These are phyloP conservation scores for Heliosperma pusillum DNA, from an alignment of 148 eudicot species.

Conservation along the genomic window DNA sequence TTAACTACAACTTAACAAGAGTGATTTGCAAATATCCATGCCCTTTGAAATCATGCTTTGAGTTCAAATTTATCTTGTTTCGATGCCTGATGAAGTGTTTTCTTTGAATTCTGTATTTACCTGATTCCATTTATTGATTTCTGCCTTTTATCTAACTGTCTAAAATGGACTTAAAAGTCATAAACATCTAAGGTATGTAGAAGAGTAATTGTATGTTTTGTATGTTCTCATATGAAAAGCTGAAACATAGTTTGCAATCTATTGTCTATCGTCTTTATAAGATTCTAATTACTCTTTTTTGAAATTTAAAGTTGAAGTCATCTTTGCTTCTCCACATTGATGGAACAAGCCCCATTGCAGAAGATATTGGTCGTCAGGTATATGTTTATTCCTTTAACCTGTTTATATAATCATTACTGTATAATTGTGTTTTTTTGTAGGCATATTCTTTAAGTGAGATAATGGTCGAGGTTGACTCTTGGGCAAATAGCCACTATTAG, in stretches of 20 bases:
- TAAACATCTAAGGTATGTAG: background rate
- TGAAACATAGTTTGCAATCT: background rate
- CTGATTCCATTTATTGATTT: slow-evolving; percentile 1
- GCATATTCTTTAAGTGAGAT: background rate
- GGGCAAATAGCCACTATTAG: background rate
- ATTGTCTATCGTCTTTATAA: background rate
- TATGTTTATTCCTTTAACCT: background rate
- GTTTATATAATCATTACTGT: background rate
- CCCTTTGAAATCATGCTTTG: background rate
- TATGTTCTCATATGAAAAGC: background rate
- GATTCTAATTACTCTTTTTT: slow-evolving; percentile 1
- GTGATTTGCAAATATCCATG: background rate
- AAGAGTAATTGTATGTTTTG: background rate
- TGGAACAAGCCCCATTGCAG: slow-evolving; percentile 89
- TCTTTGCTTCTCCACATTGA: slow-evolving; percentile 83
- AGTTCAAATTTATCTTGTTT: background rate
- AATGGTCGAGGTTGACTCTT: background rate
- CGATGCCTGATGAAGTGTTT: background rate
- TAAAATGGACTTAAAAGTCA: background rate
- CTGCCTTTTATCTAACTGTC: background rate
- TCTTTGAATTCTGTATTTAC: background rate
- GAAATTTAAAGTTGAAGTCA: slow-evolving; percentile 64
- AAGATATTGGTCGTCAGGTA: slow-evolving; percentile 98
- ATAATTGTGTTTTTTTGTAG: background rate
- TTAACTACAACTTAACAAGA: background rate